Percentiles rank a stretch among this genome's conserved stretches.
phyloP scores from a whole-genome alignment of 352 stramenopile species.

The Phytophthora cryptogea region DNA sequence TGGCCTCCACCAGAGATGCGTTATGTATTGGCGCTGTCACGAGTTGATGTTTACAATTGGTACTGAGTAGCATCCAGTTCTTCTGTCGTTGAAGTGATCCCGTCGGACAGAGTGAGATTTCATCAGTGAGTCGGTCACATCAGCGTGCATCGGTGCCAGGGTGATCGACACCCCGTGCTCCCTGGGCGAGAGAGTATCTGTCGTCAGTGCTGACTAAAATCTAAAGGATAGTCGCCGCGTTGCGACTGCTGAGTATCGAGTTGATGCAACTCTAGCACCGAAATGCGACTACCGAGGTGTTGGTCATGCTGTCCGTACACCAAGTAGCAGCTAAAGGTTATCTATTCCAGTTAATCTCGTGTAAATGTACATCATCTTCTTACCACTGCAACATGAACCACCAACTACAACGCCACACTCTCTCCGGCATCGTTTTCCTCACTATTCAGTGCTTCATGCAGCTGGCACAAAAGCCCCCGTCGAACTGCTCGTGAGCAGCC shows the following conservation, averaged over 20 bases:
- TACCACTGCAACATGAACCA: constrained; percentile 21
- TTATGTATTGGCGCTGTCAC: too few species aligned
- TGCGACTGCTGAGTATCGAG: neutral
- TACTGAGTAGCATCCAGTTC: neutral
- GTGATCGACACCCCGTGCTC: neutral
- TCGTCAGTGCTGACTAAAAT: neutral
- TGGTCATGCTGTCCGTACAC: neutral
- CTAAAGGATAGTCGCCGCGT: neutral
- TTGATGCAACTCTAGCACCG: constrained; percentile 3
- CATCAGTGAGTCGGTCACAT: neutral
- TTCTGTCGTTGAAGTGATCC: neutral
- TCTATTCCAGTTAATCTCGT: constrained; percentile 25
- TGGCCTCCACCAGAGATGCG: neutral
- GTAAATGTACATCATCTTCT: constrained; percentile 28
- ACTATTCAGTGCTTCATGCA: constrained; percentile 42
- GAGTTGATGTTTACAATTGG: too few species aligned
- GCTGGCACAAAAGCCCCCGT: constrained; percentile 59
- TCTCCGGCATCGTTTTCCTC: constrained; percentile 12
- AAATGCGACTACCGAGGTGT: constrained; percentile 13
- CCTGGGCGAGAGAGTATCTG: neutral
- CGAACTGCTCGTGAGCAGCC: constrained; percentile 60
- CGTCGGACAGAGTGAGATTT: neutral
- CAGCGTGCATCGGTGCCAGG: neutral
- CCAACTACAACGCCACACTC: constrained; percentile 22
- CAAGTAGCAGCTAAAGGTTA: constrained; percentile 5